Evolutionary conservation across 768 basidiomycete genomes (phyloP), one percentile per base, ranked within the genome.

Genomic region (Phylloporus arenicola): DNA sequence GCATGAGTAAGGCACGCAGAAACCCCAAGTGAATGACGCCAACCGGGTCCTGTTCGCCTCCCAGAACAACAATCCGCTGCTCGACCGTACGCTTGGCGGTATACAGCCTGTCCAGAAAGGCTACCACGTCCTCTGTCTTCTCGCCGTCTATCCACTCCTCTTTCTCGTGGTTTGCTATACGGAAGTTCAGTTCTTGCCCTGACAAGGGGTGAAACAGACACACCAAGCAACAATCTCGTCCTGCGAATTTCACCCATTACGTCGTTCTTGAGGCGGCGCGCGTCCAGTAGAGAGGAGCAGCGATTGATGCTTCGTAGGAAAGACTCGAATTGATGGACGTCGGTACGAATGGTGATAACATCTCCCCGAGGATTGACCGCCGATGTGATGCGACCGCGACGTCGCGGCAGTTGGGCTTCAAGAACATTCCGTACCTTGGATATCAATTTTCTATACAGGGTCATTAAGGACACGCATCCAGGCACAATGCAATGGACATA

Each of bases 91-190:
- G 78, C 65, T 90, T 95, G 11, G 95, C 95, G 4, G 86, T 86
- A 54, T 93, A 91, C 9, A 98, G 72, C 47, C 94, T 75, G 55
- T 92, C 89, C 40, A 95, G 75, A 61, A 92, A 95, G 6, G 88
- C 84, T 17, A 92, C 85, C 7, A 91, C 79, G 57, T 86, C 87
- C 63, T 92, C 89, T 0, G 87, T 86, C 64, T 79, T 84, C 64
- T 88, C 83, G 6, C 90, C 91, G 49, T 87, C 83, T 55, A 93
- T 92, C 84, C 88, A 88, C 30, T 89, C 89, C 30, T 89, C 86
- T 51, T 88, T 90, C 55, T 91, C 86, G 51, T 92, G 88, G 58
- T 86, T 86, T 17, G 87, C 90, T 89, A 44, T 38, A 50, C 17
- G 33, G 2, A 17, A 14, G 13, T 65, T 16, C 55, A 17, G 17